Evolutionary conservation across 306 rosid genomes (phyloP).

Genomic region (Cucurbita pepo): DNA sequence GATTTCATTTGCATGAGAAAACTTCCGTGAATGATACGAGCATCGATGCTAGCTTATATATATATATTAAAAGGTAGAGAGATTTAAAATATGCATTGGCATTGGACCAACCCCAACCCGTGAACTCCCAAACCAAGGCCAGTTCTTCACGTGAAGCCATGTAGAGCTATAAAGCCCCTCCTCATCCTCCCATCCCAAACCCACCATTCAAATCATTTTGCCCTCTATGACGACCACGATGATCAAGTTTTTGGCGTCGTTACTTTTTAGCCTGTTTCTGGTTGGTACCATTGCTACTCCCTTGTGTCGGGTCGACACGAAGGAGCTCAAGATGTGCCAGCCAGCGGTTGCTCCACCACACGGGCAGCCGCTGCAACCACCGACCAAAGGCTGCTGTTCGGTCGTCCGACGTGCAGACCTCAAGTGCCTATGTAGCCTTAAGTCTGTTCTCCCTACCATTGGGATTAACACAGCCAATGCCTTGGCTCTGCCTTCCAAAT

Average conservation of each 20-base stretch:
- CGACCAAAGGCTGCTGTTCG: constrained; percentile 28
- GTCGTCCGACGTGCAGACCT: constrained; percentile 30
- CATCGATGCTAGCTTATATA: no score
- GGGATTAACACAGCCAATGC: constrained; percentile 44
- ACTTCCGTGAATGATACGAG: no score
- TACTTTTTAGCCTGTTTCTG: constrained; percentile 15
- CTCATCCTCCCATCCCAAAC: not conserved
- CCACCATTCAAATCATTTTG: not conserved
- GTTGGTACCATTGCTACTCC: constrained; percentile 12
- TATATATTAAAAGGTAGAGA: no score
- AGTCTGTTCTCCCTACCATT: constrained; percentile 18
- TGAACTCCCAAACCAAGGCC: not conserved
- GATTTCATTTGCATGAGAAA: no score
- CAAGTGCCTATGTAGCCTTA: constrained; percentile 36
- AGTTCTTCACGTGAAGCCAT: not conserved
- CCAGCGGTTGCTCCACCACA: constrained; percentile 17
- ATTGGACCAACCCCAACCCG: not conserved
- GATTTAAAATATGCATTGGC: no score
- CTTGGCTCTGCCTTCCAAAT: constrained; percentile 42
- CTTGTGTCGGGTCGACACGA: constrained; percentile 31
- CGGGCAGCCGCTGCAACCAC: constrained; percentile 26
- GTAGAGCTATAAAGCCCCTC: not conserved
- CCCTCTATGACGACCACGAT: not conserved
- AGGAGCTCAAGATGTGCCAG: constrained; percentile 20
- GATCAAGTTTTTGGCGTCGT: not conserved